Evolutionary conservation across 306 rosid species (phyloP), one percentile per base, ranked within the genome.

Genomic region (Quercus variabilis): DNA sequence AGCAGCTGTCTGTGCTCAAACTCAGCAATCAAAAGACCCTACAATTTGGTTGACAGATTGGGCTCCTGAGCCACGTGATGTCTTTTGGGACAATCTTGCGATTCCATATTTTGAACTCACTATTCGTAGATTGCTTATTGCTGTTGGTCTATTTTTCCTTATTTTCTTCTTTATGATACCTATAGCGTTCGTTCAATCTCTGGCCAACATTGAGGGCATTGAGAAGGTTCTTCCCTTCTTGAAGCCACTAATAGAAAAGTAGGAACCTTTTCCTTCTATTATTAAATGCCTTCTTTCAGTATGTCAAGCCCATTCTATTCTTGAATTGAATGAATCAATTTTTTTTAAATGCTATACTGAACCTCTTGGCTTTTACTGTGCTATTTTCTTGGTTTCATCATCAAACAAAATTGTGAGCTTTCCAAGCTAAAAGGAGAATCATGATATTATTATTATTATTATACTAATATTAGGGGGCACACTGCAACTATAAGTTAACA

Each of bases 1-100:
- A 19, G 97, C 97, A n/a, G 98, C 97, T 19, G 91, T 94, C 54
- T 94, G 93, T 54, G 95, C 99, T 87, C 99, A 94, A 86, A 90
- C 97, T 80, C 97, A 91, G 80, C 99, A 94, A 64, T 80, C 92
- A 55, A 87, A 92, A 71, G 82, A 94, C 82, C 91, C 97, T 23
- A 92, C 92, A 38, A 64, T 92, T 78, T 92, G 99, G 97, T 87
- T 94, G 78, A 94, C 97, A 38, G 99, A 94, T 35, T 94, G 99
- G 99, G 97, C 97, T 77, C 95, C 99, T 31, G 94, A 92, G 78
- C 99, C 99, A 65, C 77, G 97, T 10, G 99, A 94, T 43, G 83
- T 94, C 64, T 88, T 60, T 59, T 94, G 99, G 99, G 84, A 89
- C 58, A 94, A 94, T 83, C 97, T 94, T 73, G 83, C 97, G 7